Base-by-base conservation (phyloP, 306 rosid species). In the Nissolia schottii region DNA sequence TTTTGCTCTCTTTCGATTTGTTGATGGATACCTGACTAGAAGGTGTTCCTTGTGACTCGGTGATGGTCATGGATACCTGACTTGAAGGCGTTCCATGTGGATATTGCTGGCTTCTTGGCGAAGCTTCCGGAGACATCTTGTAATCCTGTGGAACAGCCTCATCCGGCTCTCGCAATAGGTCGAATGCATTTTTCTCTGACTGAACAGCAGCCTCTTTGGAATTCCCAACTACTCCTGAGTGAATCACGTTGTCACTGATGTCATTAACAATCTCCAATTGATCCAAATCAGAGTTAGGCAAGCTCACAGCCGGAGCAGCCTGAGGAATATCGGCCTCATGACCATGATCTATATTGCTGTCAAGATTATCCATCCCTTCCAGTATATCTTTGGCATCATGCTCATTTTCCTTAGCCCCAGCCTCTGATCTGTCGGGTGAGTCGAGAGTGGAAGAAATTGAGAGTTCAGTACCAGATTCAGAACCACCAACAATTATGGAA, bases 11-110 rank as follows among this genome's bases (percentile, higher is more conserved):
- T 54, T 74, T 82, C 13, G 84, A 70, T 55, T 89, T 89, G 57
- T 89, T 89, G 57, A 75, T 75, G 3, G 99, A 95, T 64, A 91
- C 78, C 88, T 85, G 96, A 84, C 99, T 94, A 11, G 89, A 90
- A 60, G 99, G 96, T 16, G 99, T 94, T 55, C 91, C 99, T 69
- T 94, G 96, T 24, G 97, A 86, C 71, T 91, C 97, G 3, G 90
- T 84, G 51, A 81, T 76, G 25, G 95, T 87, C 50, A 87, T 63
- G 75, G 51, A 45, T 45, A 45, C 51, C 51, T 45, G 51, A 45
- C 51, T n/a, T n/a, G 51, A 45, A n/a, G 51, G 51, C 15, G 51
- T 45, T 45, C 51, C 20, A 0, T n/a, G 51, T 45, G n/a, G 51
- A 45, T 45, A 45, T 45, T 45, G 51, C 51, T 81, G 92, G 69